Conservation (phyloP, 108 stramenopile species). For the Cyclotella distinguenda region DNA sequence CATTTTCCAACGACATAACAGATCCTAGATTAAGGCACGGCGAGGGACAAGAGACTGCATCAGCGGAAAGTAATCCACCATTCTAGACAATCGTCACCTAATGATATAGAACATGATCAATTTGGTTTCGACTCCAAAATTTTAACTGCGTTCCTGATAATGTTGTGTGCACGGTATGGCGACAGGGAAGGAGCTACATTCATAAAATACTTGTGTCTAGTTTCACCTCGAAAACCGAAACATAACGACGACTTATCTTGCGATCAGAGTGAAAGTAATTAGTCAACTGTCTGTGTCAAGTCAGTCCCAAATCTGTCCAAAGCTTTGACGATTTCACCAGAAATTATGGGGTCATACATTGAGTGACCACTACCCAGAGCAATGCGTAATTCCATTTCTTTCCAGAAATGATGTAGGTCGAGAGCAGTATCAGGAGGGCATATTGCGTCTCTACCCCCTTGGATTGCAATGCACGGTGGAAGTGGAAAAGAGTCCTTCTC, state of each 20-base stretch:
- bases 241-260: too few relatives aligned
- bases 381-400: constrained; percentile 66
- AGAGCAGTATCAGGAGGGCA: constrained; percentile 78
- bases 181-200: too few relatives aligned
- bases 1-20: constrained; percentile 15
- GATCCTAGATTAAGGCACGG: constrained; percentile 4
- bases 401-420: constrained; percentile 59
- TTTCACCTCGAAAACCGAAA: too few relatives aligned
- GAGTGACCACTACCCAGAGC: constrained; percentile 64
- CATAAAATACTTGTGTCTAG: too few relatives aligned
- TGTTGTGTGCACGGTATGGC: too few relatives aligned
- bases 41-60: constrained; percentile 5
- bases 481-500: constrained; percentile 25
- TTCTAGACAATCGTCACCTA: too few relatives aligned
- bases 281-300: constrained; percentile 10
- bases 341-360: constrained; percentile 75
- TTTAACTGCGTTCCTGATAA: too few relatives aligned
- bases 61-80: not conserved
- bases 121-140: too few relatives aligned
- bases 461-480: constrained; percentile 67
- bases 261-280: too few relatives aligned
- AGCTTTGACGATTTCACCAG: constrained; percentile 63
- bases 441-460: constrained; percentile 68
- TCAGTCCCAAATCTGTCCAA: constrained; percentile 58
- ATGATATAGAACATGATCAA: too few relatives aligned